A percentile compares a stretch with the other conserved stretches of the same genome.
Conservation (phyloP, 495 filamentous ascomycete genomes). For the Penicillium turbatum region DNA sequence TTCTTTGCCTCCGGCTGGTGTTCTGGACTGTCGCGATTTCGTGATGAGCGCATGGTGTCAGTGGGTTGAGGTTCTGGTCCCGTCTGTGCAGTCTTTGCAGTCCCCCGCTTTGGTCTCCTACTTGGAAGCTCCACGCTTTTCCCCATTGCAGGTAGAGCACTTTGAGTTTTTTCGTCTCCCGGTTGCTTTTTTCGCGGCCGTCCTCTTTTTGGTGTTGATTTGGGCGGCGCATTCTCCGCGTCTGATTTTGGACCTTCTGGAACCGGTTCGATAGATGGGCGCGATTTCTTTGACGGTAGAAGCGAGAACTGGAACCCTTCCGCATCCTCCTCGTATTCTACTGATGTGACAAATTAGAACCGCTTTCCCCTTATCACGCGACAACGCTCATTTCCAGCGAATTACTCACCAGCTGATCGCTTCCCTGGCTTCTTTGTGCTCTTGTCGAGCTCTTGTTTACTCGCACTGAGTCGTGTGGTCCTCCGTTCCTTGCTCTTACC, state of each 20-base stretch:
- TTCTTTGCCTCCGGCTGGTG: slow-evolving; percentile 30
- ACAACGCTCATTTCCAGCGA: neutral
- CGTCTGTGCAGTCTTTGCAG: slow-evolving; percentile 10
- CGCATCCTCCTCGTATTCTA: slow-evolving; percentile 52
- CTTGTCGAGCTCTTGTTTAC: slow-evolving; percentile 33
- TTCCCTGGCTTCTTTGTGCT: slow-evolving; percentile 33
- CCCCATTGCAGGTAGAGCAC: slow-evolving; percentile 20
- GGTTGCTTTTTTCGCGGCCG: slow-evolving; percentile 37
- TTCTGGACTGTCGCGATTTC: slow-evolving; percentile 26
- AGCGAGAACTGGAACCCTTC: slow-evolving; percentile 54
- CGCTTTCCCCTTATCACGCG: slow-evolving; percentile 7
- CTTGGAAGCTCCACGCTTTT: slow-evolving; percentile 23
- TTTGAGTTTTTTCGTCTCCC: slow-evolving; percentile 22
- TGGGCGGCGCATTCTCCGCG: slow-evolving; percentile 29
- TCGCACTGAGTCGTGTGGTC: slow-evolving; percentile 42
- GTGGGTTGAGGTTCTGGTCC: slow-evolving; percentile 22
- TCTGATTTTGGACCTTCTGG: slow-evolving; percentile 23
- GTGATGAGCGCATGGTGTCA: slow-evolving; percentile 22
- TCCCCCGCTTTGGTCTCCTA: slow-evolving; percentile 22
- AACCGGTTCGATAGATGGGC: slow-evolving; percentile 24
- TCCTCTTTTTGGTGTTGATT: slow-evolving; percentile 36
- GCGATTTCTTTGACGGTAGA: slow-evolving; percentile 43
- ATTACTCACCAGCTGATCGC: slow-evolving; percentile 44
- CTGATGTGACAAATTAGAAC: slow-evolving; percentile 6
- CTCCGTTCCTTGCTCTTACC: slow-evolving; percentile 31